Base-by-base conservation (phyloP, 2,329 filamentous ascomycete genomes). In the Penicillium digitatum region DNA sequence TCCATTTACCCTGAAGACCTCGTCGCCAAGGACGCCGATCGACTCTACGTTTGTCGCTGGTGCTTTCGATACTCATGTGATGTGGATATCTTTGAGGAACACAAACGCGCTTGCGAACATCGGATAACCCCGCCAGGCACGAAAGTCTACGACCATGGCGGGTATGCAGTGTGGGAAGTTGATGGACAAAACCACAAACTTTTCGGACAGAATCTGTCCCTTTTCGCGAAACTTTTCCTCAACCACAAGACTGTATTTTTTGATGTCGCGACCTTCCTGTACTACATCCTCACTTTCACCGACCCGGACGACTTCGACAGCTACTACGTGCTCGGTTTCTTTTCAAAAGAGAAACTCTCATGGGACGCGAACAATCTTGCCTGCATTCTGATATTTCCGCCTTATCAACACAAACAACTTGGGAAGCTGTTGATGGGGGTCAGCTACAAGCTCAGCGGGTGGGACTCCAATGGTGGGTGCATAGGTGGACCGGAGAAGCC, bases 161-260 rank as follows among this genome's bases (percentile, higher is more conserved):
- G 88, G 64, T 95, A 92, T 81, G 87, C 88, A 57, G 86, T 99
- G 9, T 94, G 91, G 83, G 90, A 96, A 73, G 86, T 97, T 8
- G 94, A 99, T 69, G 94, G 94, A 20, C 91, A 92, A 69, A 84
- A 87, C 62, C 83, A 96, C 60, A 88, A 87, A 81, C 82, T 96
- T 29, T 97, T 95, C 72, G 92, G 90, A 63, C 94, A 97, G 74
- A 96, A 96, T 66, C 82, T 99, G 12, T 96, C 90, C 10, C 86
- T 99, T 43, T 96, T 97, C 72, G 92, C 91, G 27, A 99, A 97
- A 74, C 84, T 99, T 42, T 99, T 97, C 73, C 87, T 99, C 61
- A 92, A 97, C 73, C 96, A 95, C 69, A 99, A 99, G 70, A 96
- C 90, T 8, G 92, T 99, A 64, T 97, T 96, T 76, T 99, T 96